A percentile compares a stretch with the other conserved stretches of the same genome.
These are phyloP conservation scores for Fusarium sp. DNA, from an alignment of 2,329 filamentous ascomycete species.

Conservation along the genomic window DNA sequence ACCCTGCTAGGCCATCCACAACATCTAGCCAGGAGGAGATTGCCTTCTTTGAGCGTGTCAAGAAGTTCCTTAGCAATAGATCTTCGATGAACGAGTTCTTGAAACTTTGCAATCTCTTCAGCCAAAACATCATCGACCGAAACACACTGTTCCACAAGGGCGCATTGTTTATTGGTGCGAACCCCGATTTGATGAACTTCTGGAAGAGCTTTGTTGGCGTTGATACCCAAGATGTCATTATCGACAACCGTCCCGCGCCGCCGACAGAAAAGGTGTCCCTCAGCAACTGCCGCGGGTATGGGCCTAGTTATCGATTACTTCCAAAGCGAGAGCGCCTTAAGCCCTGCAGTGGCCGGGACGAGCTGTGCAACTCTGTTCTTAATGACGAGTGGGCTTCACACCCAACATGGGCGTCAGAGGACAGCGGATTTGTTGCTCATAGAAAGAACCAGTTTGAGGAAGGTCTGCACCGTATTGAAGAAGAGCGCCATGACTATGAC, in stretches of 20 bases:
- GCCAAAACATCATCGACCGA: slow-evolving; percentile 90
- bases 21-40: slow-evolving; percentile 88
- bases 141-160: slow-evolving; percentile 86
- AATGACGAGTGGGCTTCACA: slow-evolving; percentile 99
- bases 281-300: slow-evolving; percentile 94
- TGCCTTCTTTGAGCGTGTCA: slow-evolving; percentile 94
- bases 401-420: slow-evolving; percentile 98
- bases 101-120: slow-evolving; percentile 96
- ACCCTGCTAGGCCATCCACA: slow-evolving; percentile 79
- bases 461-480: slow-evolving; percentile 93
- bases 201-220: slow-evolving; percentile 88
- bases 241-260: slow-evolving; percentile 82
- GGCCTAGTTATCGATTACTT: slow-evolving; percentile 92
- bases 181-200: slow-evolving; percentile 87
- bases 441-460: slow-evolving; percentile 97
- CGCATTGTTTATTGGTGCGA: slow-evolving; percentile 86
- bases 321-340: slow-evolving; percentile 92
- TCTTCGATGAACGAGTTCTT: slow-evolving; percentile 95
- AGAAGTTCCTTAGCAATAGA: slow-evolving; percentile 95
- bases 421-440: slow-evolving; percentile 97
- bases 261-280: slow-evolving; percentile 88
- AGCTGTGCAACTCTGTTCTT: slow-evolving; percentile 91
- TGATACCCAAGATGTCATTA: slow-evolving; percentile 80
- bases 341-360: slow-evolving; percentile 92
- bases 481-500: slow-evolving; percentile 98